phyloP scores from a whole-genome alignment of 2,329 filamentous ascomycete species.

The Cercospora beticola region DNA sequence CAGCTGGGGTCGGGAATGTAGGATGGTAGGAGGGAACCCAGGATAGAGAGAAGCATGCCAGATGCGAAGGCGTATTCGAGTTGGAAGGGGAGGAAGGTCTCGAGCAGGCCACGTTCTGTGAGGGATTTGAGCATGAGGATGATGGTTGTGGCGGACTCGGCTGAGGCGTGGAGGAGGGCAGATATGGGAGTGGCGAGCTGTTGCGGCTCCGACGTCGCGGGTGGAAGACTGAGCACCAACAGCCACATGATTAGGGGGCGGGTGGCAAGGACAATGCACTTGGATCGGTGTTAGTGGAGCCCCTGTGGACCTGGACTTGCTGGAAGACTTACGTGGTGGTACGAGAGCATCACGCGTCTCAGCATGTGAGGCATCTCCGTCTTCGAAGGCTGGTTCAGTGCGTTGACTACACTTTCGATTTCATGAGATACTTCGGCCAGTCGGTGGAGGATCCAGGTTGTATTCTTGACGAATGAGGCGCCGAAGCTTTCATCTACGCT shows the following conservation, averaged over 20 bases:
- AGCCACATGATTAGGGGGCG: constrained; percentile 35
- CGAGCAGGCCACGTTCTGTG: constrained; percentile 11
- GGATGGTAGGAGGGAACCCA: constrained; percentile 24
- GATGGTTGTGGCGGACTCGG: constrained; percentile 16
- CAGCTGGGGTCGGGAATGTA: constrained; percentile 22
- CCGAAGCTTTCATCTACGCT: constrained; percentile 14
- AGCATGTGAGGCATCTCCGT: constrained; percentile 13
- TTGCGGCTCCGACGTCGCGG: constrained; percentile 12
- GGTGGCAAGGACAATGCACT: constrained; percentile 32
- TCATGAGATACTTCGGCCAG: constrained; percentile 30
- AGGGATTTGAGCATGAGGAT: constrained; percentile 8
- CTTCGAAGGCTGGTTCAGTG: constrained; percentile 6
- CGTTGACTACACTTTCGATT: constrained; percentile 18
- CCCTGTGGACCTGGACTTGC: neutral
- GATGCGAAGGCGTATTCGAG: constrained; percentile 29
- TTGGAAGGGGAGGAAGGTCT: constrained; percentile 30
- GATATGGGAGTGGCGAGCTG: constrained; percentile 19
- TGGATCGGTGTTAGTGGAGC: neutral
- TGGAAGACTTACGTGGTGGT: constrained; percentile 11
- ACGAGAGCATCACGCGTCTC: constrained; percentile 18
- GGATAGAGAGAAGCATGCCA: constrained; percentile 22
- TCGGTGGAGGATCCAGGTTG: constrained; percentile 26
- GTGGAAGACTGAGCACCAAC: constrained; percentile 14
- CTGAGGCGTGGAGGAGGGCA: constrained; percentile 13
- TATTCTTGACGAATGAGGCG: constrained; percentile 17